These are phyloP conservation scores for Trichoderma endophyticum DNA, from an alignment of 2,329 filamentous ascomycete genomes.

Conservation along the genomic window DNA sequence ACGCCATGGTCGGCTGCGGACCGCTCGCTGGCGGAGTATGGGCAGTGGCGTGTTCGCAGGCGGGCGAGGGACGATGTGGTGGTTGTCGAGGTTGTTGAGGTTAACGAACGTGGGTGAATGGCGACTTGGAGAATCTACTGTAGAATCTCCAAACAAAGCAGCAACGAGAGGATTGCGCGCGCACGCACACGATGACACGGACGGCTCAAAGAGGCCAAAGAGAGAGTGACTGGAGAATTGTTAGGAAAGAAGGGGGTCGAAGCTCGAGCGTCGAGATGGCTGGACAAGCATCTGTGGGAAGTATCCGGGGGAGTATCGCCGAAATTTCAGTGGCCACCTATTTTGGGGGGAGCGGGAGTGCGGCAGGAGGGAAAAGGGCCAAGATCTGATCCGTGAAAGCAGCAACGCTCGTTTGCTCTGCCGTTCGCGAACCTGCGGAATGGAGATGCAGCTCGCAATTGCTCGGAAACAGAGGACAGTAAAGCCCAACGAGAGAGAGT, in stretches of 20 bases:
- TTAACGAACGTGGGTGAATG: constrained; percentile 7
- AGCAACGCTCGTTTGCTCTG: neutral
- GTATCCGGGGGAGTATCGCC: constrained; percentile 29
- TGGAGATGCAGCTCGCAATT: constrained; percentile 6
- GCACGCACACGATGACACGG: constrained; percentile 17
- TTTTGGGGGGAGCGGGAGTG: constrained; percentile 28
- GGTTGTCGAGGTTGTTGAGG: neutral
- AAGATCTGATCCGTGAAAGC: neutral
- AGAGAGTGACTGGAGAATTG: constrained; percentile 21
- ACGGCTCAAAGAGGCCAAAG: constrained; percentile 24
- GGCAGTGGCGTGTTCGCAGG: constrained; percentile 23
- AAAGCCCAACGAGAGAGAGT: neutral
- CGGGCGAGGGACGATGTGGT: neutral
- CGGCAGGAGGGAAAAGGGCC: neutral
- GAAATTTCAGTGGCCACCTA: constrained; percentile 36
- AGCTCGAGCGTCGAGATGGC: constrained; percentile 42
- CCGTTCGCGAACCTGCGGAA: constrained; percentile 11
- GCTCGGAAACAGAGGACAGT: neutral
- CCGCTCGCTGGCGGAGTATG: constrained; percentile 36
- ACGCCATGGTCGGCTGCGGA: constrained; percentile 62
- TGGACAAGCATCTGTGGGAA: constrained; percentile 42
- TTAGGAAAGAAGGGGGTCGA: constrained; percentile 33
- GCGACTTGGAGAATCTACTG: neutral
- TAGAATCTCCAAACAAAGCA: constrained; percentile 1
- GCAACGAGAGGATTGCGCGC: constrained; percentile 18